Evolutionary conservation across 768 basidiomycete species (phyloP).

Genomic region (Phlebiopsis flavidoalba): DNA sequence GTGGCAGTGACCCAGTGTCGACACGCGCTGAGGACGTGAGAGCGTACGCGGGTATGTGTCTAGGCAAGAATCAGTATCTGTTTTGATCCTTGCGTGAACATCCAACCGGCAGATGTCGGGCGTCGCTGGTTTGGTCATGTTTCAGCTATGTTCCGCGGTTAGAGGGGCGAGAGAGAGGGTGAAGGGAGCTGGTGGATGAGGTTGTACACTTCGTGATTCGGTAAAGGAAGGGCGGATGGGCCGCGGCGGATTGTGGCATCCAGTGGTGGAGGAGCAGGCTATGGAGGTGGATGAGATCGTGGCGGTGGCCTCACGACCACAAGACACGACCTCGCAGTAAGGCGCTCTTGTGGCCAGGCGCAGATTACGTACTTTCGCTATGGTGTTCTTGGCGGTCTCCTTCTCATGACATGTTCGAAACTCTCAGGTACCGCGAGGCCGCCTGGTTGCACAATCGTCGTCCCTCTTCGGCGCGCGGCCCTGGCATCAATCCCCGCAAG

Average conservation of each 20-base stretch:
- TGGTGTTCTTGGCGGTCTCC: too few species aligned
- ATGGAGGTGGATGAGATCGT: background rate
- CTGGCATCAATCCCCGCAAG: too few species aligned
- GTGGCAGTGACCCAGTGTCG: slow-evolving; percentile 80
- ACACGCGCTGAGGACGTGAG: slow-evolving; percentile 87
- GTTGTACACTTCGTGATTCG: slow-evolving; percentile 51
- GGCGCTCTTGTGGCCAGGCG: background rate
- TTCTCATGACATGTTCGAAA: background rate
- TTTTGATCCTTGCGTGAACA: slow-evolving; percentile 72
- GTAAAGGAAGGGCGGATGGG: background rate
- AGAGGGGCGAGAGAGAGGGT: too few species aligned
- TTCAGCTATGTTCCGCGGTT: slow-evolving; percentile 59
- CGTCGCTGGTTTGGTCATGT: slow-evolving; percentile 55
- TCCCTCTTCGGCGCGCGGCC: slow-evolving; percentile 15
- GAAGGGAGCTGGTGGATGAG: slow-evolving; percentile 59
- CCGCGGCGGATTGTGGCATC: background rate
- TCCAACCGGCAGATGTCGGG: slow-evolving; percentile 60
- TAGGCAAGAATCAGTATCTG: slow-evolving; percentile 66
- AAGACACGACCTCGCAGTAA: background rate
- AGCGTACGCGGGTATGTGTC: slow-evolving; percentile 68
- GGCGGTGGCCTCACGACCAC: background rate
- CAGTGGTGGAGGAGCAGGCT: background rate
- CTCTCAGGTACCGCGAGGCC: background rate
- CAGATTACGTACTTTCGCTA: background rate
- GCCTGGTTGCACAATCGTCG: slow-evolving; percentile 8